phyloP scores from a whole-genome alignment of 257 asterid genomes.

The Cruciata laevipes region DNA sequence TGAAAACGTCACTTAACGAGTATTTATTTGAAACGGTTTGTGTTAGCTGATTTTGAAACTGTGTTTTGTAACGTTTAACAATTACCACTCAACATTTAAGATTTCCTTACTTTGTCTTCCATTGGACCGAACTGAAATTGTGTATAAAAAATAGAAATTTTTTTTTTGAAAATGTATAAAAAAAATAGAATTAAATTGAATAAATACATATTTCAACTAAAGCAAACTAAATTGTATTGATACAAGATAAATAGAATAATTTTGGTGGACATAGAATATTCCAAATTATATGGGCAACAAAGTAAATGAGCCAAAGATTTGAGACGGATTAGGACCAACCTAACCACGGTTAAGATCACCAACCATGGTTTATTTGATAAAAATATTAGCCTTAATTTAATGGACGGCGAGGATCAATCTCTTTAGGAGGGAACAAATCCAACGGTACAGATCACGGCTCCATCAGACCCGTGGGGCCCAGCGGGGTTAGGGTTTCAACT shows the following conservation, averaged over 20 bases:
- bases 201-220: neutral
- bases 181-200: no score
- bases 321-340: neutral
- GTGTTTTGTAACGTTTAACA: no score
- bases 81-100: no score
- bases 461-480: neutral
- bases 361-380: neutral
- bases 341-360: conserved; percentile 1
- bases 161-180: no score
- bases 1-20: no score
- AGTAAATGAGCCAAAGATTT: conserved; percentile 1
- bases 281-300: neutral
- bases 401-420: conserved; percentile 1
- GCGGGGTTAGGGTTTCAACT: conserved; percentile 34
- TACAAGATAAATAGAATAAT: neutral
- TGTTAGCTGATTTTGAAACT: no score
- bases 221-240: no score
- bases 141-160: no score
- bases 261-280: neutral
- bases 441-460: neutral
- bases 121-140: no score
- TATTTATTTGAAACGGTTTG: no score
- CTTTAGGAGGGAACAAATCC: conserved; percentile 5
- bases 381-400: neutral
- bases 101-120: no score